phyloP scores from a whole-genome alignment of 805 yeast species.

The Candida verbasci region DNA sequence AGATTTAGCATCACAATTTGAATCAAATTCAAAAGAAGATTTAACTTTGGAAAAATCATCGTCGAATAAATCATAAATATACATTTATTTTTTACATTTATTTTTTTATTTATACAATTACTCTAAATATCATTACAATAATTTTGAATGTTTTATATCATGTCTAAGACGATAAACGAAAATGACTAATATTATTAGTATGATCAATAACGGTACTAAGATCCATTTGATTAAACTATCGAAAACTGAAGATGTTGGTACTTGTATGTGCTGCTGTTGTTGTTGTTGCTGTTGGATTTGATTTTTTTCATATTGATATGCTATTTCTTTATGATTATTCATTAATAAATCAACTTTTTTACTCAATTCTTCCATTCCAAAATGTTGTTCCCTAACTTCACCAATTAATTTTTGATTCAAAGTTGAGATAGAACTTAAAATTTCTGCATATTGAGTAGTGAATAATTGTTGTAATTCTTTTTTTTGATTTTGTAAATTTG shows the following conservation, averaged over 20 bases:
- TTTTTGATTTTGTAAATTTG: constrained; percentile 10
- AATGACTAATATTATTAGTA: constrained; percentile 38
- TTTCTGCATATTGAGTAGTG: constrained; percentile 27
- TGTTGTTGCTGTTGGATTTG: constrained; percentile 6
- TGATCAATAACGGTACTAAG: constrained; percentile 36
- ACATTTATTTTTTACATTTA: background rate
- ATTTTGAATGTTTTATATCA: constrained; percentile 60
- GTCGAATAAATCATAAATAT: background rate
- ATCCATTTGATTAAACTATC: constrained; percentile 32
- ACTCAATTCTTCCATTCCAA: constrained; percentile 26
- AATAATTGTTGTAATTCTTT: constrained; percentile 23
- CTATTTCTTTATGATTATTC: constrained; percentile 36
- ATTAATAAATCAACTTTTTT: constrained; percentile 38
- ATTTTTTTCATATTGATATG: constrained; percentile 20
- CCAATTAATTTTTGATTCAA: constrained; percentile 36
- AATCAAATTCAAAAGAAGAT: constrained; percentile 9
- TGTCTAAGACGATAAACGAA: constrained; percentile 52
- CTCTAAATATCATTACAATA: constrained; percentile 30
- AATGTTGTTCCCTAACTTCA: constrained; percentile 39
- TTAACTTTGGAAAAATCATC: background rate
- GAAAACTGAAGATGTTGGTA: constrained; percentile 6
- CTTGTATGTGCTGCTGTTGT: constrained; percentile 10
- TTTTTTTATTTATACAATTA: background rate
- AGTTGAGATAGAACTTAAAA: constrained; percentile 25
- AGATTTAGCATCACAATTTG: constrained; percentile 27